Conservation (phyloP, 345 rosid species). For the Toxicodendron radicans region DNA sequence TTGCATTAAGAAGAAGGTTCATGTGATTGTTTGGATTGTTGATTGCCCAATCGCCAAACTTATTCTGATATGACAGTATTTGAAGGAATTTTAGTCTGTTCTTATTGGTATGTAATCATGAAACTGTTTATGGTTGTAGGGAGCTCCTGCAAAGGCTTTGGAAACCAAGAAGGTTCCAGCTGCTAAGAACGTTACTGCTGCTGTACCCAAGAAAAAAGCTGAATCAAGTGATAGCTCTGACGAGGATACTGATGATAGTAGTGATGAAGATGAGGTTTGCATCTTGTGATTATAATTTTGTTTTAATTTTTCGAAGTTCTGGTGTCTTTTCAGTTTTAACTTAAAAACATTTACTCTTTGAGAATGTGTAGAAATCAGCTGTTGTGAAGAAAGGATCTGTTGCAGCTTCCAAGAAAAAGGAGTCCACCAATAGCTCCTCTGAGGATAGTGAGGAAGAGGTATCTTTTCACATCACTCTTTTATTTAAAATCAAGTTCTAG, state of each 20-base stretch:
- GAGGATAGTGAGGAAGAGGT: constrained; percentile 33
- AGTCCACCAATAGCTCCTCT: constrained; percentile 26
- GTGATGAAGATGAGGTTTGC: constrained; percentile 19
- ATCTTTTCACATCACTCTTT: not conserved
- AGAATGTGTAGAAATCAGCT: constrained; percentile 8
- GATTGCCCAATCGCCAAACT: not conserved
- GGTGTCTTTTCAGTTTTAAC: not conserved
- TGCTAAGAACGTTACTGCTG: constrained; percentile 10
- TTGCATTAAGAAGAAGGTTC: not conserved
- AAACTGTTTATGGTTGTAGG: not conserved
- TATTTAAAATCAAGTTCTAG: not conserved
- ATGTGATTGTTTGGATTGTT: not conserved
- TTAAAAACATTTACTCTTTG: not conserved
- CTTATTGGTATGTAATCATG: not conserved
- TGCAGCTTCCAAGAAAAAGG: constrained; percentile 17
- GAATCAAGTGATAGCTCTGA: constrained; percentile 41
- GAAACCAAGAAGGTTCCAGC: constrained; percentile 22
- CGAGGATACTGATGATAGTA: constrained; percentile 23
- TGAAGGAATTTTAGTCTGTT: not conserved
- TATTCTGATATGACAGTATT: not conserved
- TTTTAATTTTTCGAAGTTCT: not conserved
- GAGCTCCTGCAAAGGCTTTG: not conserved
- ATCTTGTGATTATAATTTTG: too few relatives aligned
- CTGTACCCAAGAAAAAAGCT: constrained; percentile 21
- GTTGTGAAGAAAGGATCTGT: constrained; percentile 17